phyloP scores from a whole-genome alignment of 768 basidiomycete genomes.

The Hygrophorus russula region DNA sequence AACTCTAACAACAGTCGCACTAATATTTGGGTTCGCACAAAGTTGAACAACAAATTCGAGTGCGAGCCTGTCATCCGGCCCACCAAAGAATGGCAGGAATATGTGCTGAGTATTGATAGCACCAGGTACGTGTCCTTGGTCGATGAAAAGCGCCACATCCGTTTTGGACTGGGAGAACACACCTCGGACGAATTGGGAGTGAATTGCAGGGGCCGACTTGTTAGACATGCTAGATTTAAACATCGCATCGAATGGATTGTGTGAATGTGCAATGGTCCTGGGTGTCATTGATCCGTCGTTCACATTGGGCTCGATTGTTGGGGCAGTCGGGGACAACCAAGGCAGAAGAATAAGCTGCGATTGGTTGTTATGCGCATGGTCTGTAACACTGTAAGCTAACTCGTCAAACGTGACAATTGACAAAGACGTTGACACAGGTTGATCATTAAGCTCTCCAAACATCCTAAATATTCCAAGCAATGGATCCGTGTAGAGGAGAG shows the following conservation, averaged over 20 bases:
- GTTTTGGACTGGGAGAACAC: slow-evolving; percentile 61
- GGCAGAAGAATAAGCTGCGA: slow-evolving; percentile 77
- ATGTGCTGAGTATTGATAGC: slow-evolving; percentile 43
- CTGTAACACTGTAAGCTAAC: slow-evolving; percentile 55
- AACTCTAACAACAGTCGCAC: slow-evolving; percentile 68
- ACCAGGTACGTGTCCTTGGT: slow-evolving; percentile 35
- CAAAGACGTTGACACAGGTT: slow-evolving; percentile 53
- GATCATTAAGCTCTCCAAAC: slow-evolving; percentile 61
- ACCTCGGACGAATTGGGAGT: slow-evolving; percentile 76
- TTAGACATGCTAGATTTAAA: slow-evolving; percentile 33
- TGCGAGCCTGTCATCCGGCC: slow-evolving; percentile 84
- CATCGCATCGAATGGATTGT: slow-evolving; percentile 65
- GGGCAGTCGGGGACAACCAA: slow-evolving; percentile 47
- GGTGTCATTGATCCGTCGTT: slow-evolving; percentile 7
- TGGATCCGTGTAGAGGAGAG: slow-evolving; percentile 61
- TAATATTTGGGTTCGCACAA: slow-evolving; percentile 54
- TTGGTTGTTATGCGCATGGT: slow-evolving; percentile 45
- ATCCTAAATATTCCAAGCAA: slow-evolving; percentile 64
- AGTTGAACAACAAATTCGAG: slow-evolving; percentile 79
- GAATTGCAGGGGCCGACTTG: slow-evolving; percentile 39
- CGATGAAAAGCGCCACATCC: slow-evolving; percentile 81
- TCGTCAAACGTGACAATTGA: slow-evolving; percentile 72
- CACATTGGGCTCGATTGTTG: slow-evolving; percentile 4
- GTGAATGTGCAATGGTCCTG: slow-evolving; percentile 8
- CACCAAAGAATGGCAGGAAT: slow-evolving; percentile 88